These are phyloP conservation scores for Boletus subcaerulescens DNA, from an alignment of 768 basidiomycete genomes.

Conservation along the genomic window DNA sequence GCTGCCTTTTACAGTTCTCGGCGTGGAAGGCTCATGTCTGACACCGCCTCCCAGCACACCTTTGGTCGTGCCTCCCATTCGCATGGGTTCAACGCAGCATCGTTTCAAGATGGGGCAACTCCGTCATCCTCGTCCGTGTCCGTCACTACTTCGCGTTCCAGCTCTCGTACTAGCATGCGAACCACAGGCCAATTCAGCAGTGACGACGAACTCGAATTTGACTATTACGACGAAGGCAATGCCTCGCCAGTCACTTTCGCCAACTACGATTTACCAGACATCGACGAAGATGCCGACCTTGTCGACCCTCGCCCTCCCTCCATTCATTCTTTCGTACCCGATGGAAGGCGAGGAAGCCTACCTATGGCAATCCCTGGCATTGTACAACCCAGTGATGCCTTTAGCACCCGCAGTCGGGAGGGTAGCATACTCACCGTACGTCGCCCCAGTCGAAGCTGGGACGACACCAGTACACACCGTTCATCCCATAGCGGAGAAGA, in stretches of 20 bases:
- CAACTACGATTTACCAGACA: constrained; percentile 39
- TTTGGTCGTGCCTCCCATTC: constrained; percentile 43
- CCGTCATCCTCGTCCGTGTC: constrained; percentile 46
- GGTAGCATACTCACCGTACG: constrained; percentile 57
- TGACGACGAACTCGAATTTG: constrained; percentile 47
- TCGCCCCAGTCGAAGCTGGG: constrained; percentile 58
- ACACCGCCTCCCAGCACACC: constrained; percentile 48
- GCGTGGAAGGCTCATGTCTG: constrained; percentile 30
- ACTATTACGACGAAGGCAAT: constrained; percentile 35
- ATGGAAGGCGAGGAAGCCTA: constrained; percentile 49
- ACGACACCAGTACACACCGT: constrained; percentile 37
- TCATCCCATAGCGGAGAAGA: constrained; percentile 21
- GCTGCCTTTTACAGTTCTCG: constrained; percentile 16
- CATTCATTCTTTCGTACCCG: constrained; percentile 16
- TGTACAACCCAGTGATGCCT: constrained; percentile 16
- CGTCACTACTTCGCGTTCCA: constrained; percentile 35
- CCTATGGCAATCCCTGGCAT: constrained; percentile 59
- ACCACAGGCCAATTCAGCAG: constrained; percentile 42
- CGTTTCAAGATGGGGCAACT: constrained; percentile 25
- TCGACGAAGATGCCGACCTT: constrained; percentile 31
- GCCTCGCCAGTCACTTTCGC: constrained; percentile 39
- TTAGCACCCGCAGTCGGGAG: constrained; percentile 47
- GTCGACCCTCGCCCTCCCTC: constrained; percentile 26
- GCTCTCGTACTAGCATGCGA: constrained; percentile 33
- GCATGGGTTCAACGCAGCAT: constrained; percentile 19